Conservation (phyloP, 306 rosid species). For the Phaseolus lunatus region DNA sequence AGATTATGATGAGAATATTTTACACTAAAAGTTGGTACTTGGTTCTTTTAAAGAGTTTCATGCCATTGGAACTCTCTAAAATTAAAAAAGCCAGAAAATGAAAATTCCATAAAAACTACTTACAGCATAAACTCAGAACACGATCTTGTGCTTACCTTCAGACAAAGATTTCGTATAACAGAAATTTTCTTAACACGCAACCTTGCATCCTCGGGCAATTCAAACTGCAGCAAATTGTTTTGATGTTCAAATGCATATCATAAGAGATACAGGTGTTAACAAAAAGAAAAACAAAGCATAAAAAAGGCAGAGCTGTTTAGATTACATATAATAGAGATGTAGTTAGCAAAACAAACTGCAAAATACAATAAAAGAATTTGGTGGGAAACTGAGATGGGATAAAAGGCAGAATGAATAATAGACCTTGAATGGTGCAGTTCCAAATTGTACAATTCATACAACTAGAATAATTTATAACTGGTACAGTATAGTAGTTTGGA, state of each 20-base stretch:
- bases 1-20: neutral
- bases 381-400: neutral
- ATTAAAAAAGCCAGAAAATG: neutral
- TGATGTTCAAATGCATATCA: neutral
- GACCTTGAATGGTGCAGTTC: neutral
- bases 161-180: conserved; percentile 89
- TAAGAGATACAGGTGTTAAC: conserved; percentile 15
- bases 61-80: neutral
- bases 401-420: neutral
- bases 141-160: conserved; percentile 62
- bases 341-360: conserved; percentile 19
- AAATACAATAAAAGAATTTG: neutral
- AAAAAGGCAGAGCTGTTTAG: conserved; percentile 10
- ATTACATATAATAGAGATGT: conserved; percentile 2
- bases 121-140: neutral
- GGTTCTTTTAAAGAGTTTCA: conserved; percentile 29
- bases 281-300: conserved; percentile 13
- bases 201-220: conserved; percentile 80
- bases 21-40: neutral
- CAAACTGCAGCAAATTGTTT: conserved; percentile 67
- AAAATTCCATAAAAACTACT: conserved; percentile 10
- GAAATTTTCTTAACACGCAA: conserved; percentile 73
- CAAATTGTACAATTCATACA: neutral
- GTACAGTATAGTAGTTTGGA: neutral
- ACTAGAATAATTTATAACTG: neutral